Base-by-base conservation (phyloP, 2,329 filamentous ascomycete genomes). In the Pseudogymnoascus sp. region DNA sequence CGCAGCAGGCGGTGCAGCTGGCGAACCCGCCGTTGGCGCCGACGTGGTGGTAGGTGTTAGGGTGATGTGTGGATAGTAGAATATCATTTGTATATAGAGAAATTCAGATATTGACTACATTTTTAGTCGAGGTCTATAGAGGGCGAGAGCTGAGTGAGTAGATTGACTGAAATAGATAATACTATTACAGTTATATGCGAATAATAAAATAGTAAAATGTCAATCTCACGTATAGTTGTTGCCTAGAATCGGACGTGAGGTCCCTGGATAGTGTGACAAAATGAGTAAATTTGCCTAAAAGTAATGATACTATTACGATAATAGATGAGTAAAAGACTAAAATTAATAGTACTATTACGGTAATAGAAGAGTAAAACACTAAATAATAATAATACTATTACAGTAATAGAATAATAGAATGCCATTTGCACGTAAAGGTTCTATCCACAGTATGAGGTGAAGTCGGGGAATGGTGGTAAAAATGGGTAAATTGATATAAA, bases 1-100 rank as follows among this genome's bases (percentile, higher is more conserved):
- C 71, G 4, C 70, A 77, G 72, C 72, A 74, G 70, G 68, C 79
- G 41, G 74, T 78, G 2, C 69, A 73, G 72, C 77, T 78, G 56
- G 77, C 76, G 0, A 66, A 78, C 38, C 62, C 71, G 22, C 65
- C 65, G 16, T 31, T 68, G 6, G 14, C 16, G 14, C 67, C 67
- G 59, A 65, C 66, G 24, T 28, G n/a, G n/a, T 28, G 5, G 6
- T 63, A 46, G 38, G 10, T 41, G 35, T 6, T 16, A 12, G 8
- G 38, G 38, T 8, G 16, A 16, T 11, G 11, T 19, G 14, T 14
- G n/a, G n/a, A 10, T 11, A 3, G 14, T 33, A 56, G 28, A 56
- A 33, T 33, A 56, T 56, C 50, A 19, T 31, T 33, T 56, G 50
- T 56, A 56, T 31, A 53, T 53, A 53, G 46, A 46, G 12, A 12